phyloP scores from a whole-genome alignment of 225 moss, liverwort and hornwort genomes.

The Pseudisothecium myosuroides region DNA sequence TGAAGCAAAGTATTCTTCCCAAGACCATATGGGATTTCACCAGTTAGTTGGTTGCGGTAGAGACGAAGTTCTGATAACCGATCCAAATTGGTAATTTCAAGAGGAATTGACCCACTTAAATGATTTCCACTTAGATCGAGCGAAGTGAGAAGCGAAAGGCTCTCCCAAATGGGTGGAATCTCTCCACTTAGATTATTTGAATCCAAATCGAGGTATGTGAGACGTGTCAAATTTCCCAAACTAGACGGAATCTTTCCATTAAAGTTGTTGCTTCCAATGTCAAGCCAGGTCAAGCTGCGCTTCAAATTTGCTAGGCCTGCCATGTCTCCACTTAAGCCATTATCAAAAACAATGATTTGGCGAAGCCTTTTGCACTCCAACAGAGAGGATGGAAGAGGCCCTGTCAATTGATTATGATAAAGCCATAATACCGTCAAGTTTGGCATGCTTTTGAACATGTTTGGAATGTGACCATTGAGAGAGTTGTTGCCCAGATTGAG shows the following conservation, averaged over 20 bases:
- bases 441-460: neutral
- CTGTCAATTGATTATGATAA: fast-evolving
- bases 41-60: fast-evolving
- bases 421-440: neutral
- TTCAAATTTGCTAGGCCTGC: too few species aligned
- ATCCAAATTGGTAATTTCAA: neutral
- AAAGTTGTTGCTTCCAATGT: too few species aligned
- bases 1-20: too few species aligned
- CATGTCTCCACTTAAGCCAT: too few species aligned
- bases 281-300: too few species aligned
- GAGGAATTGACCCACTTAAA: neutral
- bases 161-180: too few species aligned
- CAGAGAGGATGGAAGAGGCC: neutral
- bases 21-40: neutral
- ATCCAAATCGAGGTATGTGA: fast-evolving
- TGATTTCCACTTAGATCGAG: neutral
- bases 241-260: too few species aligned
- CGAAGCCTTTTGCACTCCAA: fast-evolving
- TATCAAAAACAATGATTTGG: fast-evolving
- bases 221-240: too few species aligned
- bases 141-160: too few species aligned
- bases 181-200: too few species aligned
- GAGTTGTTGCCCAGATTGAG: neutral
- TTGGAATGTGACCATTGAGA: fast-evolving
- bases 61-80: neutral